Conservation (phyloP, 2,329 filamentous ascomycete species). For the Magnaporthiopsis rhizophila region DNA sequence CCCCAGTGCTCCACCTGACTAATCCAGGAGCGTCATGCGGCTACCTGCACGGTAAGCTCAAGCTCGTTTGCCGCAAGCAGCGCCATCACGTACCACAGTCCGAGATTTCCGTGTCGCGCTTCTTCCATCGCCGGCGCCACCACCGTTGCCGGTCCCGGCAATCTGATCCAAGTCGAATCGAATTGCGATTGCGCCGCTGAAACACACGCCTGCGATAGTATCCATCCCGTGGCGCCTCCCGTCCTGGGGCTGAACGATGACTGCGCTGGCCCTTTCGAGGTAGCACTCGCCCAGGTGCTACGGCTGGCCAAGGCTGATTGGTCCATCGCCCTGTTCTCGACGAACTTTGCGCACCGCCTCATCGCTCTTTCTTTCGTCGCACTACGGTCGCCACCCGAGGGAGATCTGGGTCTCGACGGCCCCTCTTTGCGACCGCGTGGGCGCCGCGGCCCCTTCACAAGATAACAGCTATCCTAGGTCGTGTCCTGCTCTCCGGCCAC, state of each 20-base stretch:
- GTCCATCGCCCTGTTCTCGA: not conserved
- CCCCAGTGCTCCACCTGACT: not conserved
- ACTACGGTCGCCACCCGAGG: not conserved
- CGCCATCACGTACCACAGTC: not conserved
- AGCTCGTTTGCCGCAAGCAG: not conserved
- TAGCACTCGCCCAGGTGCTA: constrained; percentile 7
- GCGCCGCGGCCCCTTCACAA: not conserved
- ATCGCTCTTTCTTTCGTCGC: not conserved
- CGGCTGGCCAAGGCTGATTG: not conserved
- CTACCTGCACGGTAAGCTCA: not conserved
- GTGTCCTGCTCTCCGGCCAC: not conserved
- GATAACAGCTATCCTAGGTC: not conserved
- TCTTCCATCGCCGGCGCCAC: not conserved
- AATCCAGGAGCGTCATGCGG: not conserved
- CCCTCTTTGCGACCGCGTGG: not conserved
- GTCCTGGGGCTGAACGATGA: constrained; percentile 6
- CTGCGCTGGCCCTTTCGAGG: constrained; percentile 2
- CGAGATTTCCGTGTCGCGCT: not conserved
- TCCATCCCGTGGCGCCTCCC: not conserved
- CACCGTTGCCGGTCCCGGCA: not conserved
- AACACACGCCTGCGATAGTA: not conserved
- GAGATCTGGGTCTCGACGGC: too few species aligned
- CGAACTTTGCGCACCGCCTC: not conserved
- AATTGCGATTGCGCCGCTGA: not conserved
- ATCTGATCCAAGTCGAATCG: not conserved